Evolutionary conservation across 495 filamentous ascomycete genomes (phyloP), one percentile per base, ranked within the genome.

Genomic region (Trichocladium antarcticum): DNA sequence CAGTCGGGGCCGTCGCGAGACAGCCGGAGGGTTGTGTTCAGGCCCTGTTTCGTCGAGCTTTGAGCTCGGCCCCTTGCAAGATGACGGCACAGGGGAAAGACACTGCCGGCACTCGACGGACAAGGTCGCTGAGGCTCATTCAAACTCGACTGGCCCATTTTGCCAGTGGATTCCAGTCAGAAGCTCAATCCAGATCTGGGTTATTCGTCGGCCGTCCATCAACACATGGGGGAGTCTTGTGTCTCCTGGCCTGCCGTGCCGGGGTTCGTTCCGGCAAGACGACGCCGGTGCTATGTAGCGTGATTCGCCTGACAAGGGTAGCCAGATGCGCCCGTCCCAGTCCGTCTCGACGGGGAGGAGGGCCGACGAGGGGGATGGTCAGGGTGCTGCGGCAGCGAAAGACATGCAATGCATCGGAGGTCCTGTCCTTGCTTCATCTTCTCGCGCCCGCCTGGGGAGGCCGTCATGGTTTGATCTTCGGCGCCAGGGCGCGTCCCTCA

Each of bases 381-480:
- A 5, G 27, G 5, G 11, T 32, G 3, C 31, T 32, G 31, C 24
- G 4, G 24, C 24, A 27, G 24, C 24, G n/a, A n/a, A n/a, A 27
- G 3, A 8, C 24, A 27, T 27, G 24, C 24, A 3, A 27, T 27
- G 24, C 4, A 8, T 27, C 4, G 24, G 8, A 27, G 4, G 24
- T 8, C 24, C 4, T 8, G 24, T 27, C 4, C 8, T 27, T 27
- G 24, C 4, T 27, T 27, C 3, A 4, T 27, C 3, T 27, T 27
- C 24, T 27, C 24, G 8, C 24, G 8, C 8, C 24, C 3, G 24
- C 24, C 24, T 3, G 24, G 24, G 24, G 8, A 27, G 17, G 37
- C 16, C 22, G 29, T 42, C 5, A 24, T 40, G 19, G 47, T 47
- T 47, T 47, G 43, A 55, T 55, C 53, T 41, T 29, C 47, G 36